These are phyloP conservation scores for Coemansia sp. DNA, from an alignment of 192 early-diverging fungal genomes.

Conservation along the genomic window DNA sequence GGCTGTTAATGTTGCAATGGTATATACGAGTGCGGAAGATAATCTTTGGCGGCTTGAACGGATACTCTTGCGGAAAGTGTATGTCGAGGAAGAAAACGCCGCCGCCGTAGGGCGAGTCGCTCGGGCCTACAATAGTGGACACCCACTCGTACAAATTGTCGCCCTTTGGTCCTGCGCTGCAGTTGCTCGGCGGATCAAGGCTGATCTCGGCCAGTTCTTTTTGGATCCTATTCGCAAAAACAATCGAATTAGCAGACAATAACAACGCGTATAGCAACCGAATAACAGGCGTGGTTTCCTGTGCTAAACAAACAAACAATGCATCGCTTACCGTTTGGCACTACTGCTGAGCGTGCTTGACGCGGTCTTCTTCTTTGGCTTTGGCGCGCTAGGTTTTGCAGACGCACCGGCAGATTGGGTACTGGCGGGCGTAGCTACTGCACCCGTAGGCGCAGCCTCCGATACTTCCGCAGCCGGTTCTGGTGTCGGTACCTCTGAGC, in stretches of 20 bases:
- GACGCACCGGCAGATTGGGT: neutral
- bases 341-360: constrained; percentile 57
- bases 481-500: neutral
- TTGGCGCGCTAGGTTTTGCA: constrained; percentile 14
- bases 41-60: constrained; percentile 95
- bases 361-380: constrained; percentile 35
- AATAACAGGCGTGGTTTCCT: neutral
- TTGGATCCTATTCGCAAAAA: constrained; percentile 68
- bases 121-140: constrained; percentile 88
- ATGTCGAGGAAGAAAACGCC: constrained; percentile 95
- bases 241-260: neutral
- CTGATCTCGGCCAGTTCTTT: constrained; percentile 97
- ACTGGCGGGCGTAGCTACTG: constrained; percentile 7
- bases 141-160: constrained; percentile 97
- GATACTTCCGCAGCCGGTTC: neutral
- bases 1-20: constrained; percentile 94
- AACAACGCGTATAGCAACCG: constrained; percentile 8
- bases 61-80: constrained; percentile 88
- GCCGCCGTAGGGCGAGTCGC: constrained; percentile 82
- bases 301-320: constrained; percentile 1
- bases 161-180: constrained; percentile 92
- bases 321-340: constrained; percentile 55
- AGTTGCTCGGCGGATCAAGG: constrained; percentile 91
- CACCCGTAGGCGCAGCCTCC: neutral
- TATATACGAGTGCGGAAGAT: constrained; percentile 91